These are phyloP conservation scores for Pythium grandisporangium DNA, from an alignment of 352 stramenopile species.

Conservation along the genomic window DNA sequence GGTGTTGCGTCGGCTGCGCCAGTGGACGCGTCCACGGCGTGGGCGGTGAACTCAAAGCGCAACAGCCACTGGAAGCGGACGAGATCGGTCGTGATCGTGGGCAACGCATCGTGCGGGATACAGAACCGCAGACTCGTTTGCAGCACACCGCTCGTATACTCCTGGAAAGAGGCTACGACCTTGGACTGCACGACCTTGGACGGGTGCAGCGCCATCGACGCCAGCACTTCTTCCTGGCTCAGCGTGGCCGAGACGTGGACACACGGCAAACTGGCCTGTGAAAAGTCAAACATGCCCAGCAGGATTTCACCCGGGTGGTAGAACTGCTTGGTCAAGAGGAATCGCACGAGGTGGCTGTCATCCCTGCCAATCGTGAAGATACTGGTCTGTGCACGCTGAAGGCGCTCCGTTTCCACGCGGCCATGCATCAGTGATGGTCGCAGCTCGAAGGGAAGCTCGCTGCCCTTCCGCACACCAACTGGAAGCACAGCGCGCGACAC, in stretches of 20 bases:
- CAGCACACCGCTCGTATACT: slow-evolving; percentile 29
- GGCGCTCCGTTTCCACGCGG: slow-evolving; percentile 46
- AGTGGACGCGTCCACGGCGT: slow-evolving; percentile 1
- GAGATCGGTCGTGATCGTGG: slow-evolving; percentile 48
- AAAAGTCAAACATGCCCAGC: slow-evolving; percentile 54
- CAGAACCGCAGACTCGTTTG: slow-evolving; percentile 50
- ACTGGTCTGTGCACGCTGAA: slow-evolving; percentile 46
- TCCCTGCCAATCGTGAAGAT: slow-evolving; percentile 70
- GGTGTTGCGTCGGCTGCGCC: slow-evolving; percentile 2
- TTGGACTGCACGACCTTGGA: slow-evolving; percentile 45
- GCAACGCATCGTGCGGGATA: slow-evolving; percentile 44
- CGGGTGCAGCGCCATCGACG: slow-evolving; percentile 41
- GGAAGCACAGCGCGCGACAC: slow-evolving; percentile 20
- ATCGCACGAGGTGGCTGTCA: slow-evolving; percentile 41
- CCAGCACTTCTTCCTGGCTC: slow-evolving; percentile 39
- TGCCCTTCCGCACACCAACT: slow-evolving; percentile 45
- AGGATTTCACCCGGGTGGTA: slow-evolving; percentile 54
- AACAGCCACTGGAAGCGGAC: slow-evolving; percentile 52
- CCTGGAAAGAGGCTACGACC: slow-evolving; percentile 28
- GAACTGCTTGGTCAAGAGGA: slow-evolving; percentile 52
- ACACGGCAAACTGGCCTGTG: slow-evolving; percentile 37
- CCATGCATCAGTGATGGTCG: slow-evolving; percentile 56
- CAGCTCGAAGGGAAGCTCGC: slow-evolving; percentile 57
- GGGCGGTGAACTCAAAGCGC: slow-evolving; percentile 49
- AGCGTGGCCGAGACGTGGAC: slow-evolving; percentile 35